Evolutionary conservation across 164 flowering plant genomes (phyloP), one percentile per base, ranked within the genome.

Genomic region (Chimonanthus praecox): DNA sequence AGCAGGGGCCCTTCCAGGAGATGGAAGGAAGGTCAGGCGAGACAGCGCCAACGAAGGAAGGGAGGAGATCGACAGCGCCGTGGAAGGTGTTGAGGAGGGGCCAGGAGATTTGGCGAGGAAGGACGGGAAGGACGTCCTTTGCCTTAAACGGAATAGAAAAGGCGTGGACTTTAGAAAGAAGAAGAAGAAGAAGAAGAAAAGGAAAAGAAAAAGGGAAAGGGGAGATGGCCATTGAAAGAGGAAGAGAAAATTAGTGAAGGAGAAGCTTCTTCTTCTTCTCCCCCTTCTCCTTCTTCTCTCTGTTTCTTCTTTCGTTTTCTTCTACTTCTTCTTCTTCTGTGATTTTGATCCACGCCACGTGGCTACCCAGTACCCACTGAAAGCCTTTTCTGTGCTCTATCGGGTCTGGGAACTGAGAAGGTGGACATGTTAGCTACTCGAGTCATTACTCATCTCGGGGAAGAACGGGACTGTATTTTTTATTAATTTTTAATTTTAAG

Each of bases 1-100:
- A 96, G 85, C 99, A 96, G 69, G 99, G 86, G 1, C 99, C 99
- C 74, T 92, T 88, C 99, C 99, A 96, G 73, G 74, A 60, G 70
- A 89, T 74, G 0, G 93, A 74, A 2, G 86, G 90, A 47, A 15
- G 16, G 7, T 47, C 44, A 0, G 98, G 97, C n/a, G 89, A 33
- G 61, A 94, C 88, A 6, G 98, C 85, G 1, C 97, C 99, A 16
- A 96, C 89, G 72, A 82, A 96, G 58, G 80, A 67, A 11, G 99
- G 99, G 81, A 94, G 62, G 80, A 96, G 82, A 83, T 93, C 98
- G 64, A 92, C 92, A 18, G 98, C 95, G 58, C 87, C 86, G 83
- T 92, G 97, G 18, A 96, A 48, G 68, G 76, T 90, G 74, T 95
- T 95, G 58, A 93, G 83, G 18, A 94, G 91, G 7, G 98, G 98